phyloP scores from a whole-genome alignment of 202 grass and related monocot species.

The Zizania palustris region DNA sequence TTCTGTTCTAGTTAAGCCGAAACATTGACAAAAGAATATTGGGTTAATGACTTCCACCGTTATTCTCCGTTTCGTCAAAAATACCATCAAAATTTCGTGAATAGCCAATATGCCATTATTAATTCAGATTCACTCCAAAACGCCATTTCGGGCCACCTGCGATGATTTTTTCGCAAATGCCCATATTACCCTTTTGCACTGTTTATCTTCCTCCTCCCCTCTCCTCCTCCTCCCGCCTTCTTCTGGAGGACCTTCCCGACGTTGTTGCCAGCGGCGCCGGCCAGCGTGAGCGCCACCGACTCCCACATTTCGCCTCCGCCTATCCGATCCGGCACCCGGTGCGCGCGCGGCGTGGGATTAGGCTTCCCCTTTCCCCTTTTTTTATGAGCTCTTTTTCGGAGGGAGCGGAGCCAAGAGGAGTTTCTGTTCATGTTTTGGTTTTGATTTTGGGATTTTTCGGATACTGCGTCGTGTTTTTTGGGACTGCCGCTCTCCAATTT shows the following conservation, averaged over 20 bases:
- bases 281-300: conserved; percentile 82
- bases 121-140: too few relatives aligned
- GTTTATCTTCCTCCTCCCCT: too few relatives aligned
- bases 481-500: neutral
- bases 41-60: too few relatives aligned
- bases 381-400: conserved; percentile 33
- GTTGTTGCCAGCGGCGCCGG: conserved; percentile 91
- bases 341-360: conserved; percentile 7
- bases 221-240: too few relatives aligned
- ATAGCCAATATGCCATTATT: too few relatives aligned
- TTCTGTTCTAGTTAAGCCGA: neutral
- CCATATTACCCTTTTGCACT: too few relatives aligned
- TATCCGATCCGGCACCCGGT: conserved; percentile 32
- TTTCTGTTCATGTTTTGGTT: neutral
- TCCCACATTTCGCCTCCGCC: conserved; percentile 73
- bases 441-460: neutral
- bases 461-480: neutral
- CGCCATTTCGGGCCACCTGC: too few relatives aligned
- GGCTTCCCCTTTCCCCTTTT: conserved; percentile 10
- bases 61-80: too few relatives aligned
- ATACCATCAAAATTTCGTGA: too few relatives aligned
- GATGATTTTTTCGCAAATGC: too few relatives aligned
- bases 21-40: neutral
- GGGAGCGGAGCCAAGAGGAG: too few relatives aligned
- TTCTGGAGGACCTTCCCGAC: conserved; percentile 99